Base-by-base conservation (phyloP, 2,329 filamentous ascomycete genomes). In the Fusarium annulatum region DNA sequence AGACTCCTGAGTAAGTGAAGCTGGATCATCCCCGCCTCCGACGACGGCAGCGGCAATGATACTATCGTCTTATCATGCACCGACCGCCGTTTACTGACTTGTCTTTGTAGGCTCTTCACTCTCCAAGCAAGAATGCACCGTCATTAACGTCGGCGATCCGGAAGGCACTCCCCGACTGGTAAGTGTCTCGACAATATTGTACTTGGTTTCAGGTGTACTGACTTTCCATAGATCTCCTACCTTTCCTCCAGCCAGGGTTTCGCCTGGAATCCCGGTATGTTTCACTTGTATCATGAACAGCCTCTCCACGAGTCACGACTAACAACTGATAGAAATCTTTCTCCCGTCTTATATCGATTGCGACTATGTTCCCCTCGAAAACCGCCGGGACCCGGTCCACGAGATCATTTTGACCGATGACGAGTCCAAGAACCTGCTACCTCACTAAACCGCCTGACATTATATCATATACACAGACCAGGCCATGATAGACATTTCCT, bases 191-290 rank as follows among this genome's bases (percentile, higher is more conserved):
- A 42, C 41, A 19, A 36, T 33, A 45, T 57, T n/a, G 18, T 39
- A 33, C 10, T 33, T 26, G 23, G 48, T 58, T 38, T 51, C 11
- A 30, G 46, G 55, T 19, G 52, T 18, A 41, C 49, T 65, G 26
- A 74, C 78, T 81, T 60, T 46, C 28, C 39, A 61, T 60, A 94
- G 92, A 94, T 95, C 73, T 93, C 92, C 28, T 96, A 94, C 80
- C 89, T 95, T 57, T 91, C 93, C 69, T 92, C 91, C 10, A 93
- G 91, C 78, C 93, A 96, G 82, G 93, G 93, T 64, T 96, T 94
- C 79, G 90, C 91, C 69, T 96, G 93, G 93, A 95, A 95, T 81
- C 93, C 93, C 81, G 91, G 91, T 92, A 84, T 59, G 82, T 75
- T 30, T 26, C 23, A 11, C 42, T 45, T 34, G 30, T 46, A 52